Percentiles rank a stretch among this genome's conserved stretches.
Conservation (phyloP, 805 yeast species). For the Suhomyces sp. region DNA sequence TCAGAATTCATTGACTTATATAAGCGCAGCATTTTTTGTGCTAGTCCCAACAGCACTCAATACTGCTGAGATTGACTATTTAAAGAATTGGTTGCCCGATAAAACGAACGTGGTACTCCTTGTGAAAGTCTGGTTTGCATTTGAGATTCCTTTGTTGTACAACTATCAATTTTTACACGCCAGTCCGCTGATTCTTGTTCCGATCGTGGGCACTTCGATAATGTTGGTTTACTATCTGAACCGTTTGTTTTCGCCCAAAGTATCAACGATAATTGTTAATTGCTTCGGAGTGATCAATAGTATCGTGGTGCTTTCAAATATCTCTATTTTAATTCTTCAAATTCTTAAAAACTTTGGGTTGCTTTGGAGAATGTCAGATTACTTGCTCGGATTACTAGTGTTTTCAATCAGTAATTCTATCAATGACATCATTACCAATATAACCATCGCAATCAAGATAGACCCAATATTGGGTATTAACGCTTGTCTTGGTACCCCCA, state of each 20-base stretch:
- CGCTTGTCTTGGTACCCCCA: constrained; percentile 55
- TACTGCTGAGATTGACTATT: background rate
- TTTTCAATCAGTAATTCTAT: constrained; percentile 51
- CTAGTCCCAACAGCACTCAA: constrained; percentile 14
- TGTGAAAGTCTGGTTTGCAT: constrained; percentile 15
- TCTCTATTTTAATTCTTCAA: constrained; percentile 24
- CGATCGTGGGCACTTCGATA: constrained; percentile 5
- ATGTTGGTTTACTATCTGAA: constrained; percentile 1
- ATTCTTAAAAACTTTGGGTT: constrained; percentile 44
- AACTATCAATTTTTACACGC: constrained; percentile 17
- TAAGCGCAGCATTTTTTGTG: constrained; percentile 10
- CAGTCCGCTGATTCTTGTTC: constrained; percentile 7
- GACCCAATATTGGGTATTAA: constrained; percentile 42
- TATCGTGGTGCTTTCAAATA: constrained; percentile 23
- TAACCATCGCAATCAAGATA: constrained; percentile 42
- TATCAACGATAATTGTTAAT: constrained; percentile 7
- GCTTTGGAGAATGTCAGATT: constrained; percentile 44
- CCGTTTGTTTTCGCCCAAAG: background rate
- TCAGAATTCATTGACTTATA: background rate
- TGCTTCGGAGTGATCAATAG: constrained; percentile 23
- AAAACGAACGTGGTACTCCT: background rate
- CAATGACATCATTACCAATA: constrained; percentile 51
- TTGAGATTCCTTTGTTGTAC: constrained; percentile 17
- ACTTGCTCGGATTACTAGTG: constrained; percentile 46
- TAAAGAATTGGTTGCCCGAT: background rate